Evolutionary conservation across 371 early-diverging fungal species (phyloP), one percentile per base, ranked within the genome.

Genomic region (Mortierella sp.): DNA sequence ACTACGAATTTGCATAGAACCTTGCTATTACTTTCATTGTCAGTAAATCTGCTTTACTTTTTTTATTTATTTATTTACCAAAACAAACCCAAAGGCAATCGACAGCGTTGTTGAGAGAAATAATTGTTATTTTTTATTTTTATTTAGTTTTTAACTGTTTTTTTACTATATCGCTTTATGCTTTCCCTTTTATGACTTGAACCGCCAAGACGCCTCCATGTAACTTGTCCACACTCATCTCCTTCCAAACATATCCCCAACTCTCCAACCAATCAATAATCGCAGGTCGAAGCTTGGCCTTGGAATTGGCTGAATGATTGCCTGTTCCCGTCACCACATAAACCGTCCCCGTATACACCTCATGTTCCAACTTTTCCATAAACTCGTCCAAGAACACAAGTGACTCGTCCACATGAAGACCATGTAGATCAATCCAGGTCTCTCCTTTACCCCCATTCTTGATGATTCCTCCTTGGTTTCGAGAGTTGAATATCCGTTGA

Each of bases 381-480:
- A 86, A 80, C 64, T 85, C 82, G 30, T 88, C 84, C 57, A 88
- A 48, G 48, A 88, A 82, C 37, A 72, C 81, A 26, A 88, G 50
- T 0, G 88, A 86, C 62, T 90, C 90, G 43, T 87, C 87, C 47
- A 86, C 83, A 76, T 88, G 88, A 23, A 90, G 74, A 1, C 90
- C 88, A 77, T 90, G 90, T 6, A 90, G 74, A 80, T 90, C 90
- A 58, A 90, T 81, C 83, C 85, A 89, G 0, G 87, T 72, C 43
- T 79, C 79, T 26, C 66, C 57, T 45, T 72, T 68, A 45, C 23
- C 48, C 2, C 51, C 64, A 11, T 63, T 77, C 64, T 72, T 85
- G 83, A 67, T 81, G 72, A 68, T 67, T n/a, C n/a, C n/a, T 11
- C 25, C 57, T 57, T 83, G 80, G 29, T 88, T 86, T 47, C 88